Base-by-base conservation (phyloP, 1,139 yeast genomes). In the Saccharomycopsis crataegensis region DNA sequence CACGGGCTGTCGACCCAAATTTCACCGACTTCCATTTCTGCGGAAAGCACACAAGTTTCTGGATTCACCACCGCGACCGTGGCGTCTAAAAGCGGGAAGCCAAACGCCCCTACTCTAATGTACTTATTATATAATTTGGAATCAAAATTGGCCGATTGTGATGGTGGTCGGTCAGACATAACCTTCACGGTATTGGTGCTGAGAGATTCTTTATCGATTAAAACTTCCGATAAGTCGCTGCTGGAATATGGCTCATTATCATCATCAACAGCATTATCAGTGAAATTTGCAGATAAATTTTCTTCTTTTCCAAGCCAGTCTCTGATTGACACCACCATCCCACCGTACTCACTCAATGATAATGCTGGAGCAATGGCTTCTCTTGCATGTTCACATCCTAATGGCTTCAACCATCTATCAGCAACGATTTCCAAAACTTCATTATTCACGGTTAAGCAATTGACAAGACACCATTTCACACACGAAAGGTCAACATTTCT, bases 1-100 rank as follows among this genome's bases (percentile, higher is more conserved):
- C 95, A 86, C 2, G 93, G 95, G 57, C 91, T 82, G 64, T 89
- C 96, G 28, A 93, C 87, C 99, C 99, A 94, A 38, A 93, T 85
- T 66, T 93, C 99, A 28, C 99, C 99, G n/a, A 94, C 86, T 59
- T 86, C 91, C 61, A 88, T 80, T 48, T 76, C 80, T 2, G 79
- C 77, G 3, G 87, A 83, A 17, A 89, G 70, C 5, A 80, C 69
- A 37, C 83, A 77, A 58, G 88, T 86, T 59, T 94, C 99, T 0
- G 99, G 98, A 64, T 94, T 90, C 0, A 93, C 98, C 40, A 93
- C 82, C 0, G 98, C 97, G 46, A 93, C 68, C 0, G 96, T 88
- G 0, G 97, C 93, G 70, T 91, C 97, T 0, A 97, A 96, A 2
- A 93, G 69, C 0, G 99, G 99, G 62, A 77, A 89, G 0, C 99